Evolutionary conservation across 345 rosid genomes (phyloP), one percentile per base, ranked within the genome.

Genomic region (Cardamine chenopodiifolia): DNA sequence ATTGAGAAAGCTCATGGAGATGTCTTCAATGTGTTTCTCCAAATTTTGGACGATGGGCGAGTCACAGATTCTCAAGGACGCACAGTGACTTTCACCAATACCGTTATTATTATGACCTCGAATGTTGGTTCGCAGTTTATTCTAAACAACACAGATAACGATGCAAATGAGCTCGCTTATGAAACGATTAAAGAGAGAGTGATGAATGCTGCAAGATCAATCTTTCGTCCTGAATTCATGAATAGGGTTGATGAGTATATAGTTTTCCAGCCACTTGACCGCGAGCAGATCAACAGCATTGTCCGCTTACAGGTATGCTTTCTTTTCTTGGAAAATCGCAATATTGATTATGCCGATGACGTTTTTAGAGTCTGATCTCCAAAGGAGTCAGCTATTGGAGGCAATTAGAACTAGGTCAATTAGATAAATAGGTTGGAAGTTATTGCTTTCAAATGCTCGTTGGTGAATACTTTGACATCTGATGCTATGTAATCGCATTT

Each of bases 21-120:
- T 59, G 97, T 96, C 58, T 96, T 92, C 67, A 96, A 96, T 42
- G 95, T 96, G 67, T 90, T 96, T 85, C 99, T 96, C 71, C 99
- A 90, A 69, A 92, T 96, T 63, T 73, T 96, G 73, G 99, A 96
- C 61, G 99, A 96, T 59, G 99, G 99, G 57, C 82, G 99, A 68
- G 98, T 96, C 44, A 92, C 99, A 1, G 98, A 96, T 75, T 96
- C 99, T 42, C 98, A 92, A 71, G 98, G 98, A 40, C 90, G 95
- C 25, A 95, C 96, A 0, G 96, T 93, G 76, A 90, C 96, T 80
- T 93, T 93, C 84, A 91, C 97, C 49, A 93, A 93, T 73, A 91
- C 96, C 1, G 91, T 93, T 25, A 85, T 93, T 64, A 90, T 93
- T 52, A 93, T 93, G 98, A 93, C 98, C 42, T 91, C 98, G 3